Percentiles rank a stretch among this genome's conserved stretches.
Evolutionary conservation across 805 yeast species (phyloP).

Genomic region (Cyberlindnera euphorbiae): DNA sequence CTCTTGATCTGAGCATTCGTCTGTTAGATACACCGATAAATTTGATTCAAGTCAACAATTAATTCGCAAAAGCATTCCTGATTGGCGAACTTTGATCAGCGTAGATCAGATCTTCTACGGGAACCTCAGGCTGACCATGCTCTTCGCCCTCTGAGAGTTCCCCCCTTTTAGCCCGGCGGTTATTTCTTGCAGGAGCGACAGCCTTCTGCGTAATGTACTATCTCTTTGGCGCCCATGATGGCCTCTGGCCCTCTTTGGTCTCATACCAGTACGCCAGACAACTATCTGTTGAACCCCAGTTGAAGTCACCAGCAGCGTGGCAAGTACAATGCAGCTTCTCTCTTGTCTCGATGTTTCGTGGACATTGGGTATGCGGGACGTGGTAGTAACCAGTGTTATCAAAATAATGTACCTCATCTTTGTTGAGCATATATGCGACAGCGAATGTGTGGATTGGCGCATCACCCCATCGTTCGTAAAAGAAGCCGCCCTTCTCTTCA

Average conservation of each 20-base stretch:
- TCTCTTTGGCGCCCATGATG: conserved; percentile 17
- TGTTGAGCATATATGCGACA: conserved; percentile 53
- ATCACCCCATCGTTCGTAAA: conserved; percentile 90
- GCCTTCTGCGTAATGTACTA: conserved; percentile 4
- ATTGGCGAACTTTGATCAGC: too few species aligned
- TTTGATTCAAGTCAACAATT: too few species aligned
- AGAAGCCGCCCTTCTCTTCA: conserved; percentile 72
- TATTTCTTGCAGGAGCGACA: too few species aligned
- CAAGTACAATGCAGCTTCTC: conserved; percentile 48
- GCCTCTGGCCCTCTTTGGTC: conserved; percentile 15
- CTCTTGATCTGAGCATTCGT: too few species aligned
- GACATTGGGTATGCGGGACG: conserved; percentile 54
- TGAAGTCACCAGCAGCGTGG: conserved; percentile 29
- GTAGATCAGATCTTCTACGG: too few species aligned
- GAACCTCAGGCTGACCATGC: too few species aligned
- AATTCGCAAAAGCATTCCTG: too few species aligned
- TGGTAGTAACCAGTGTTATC: conserved; percentile 75
- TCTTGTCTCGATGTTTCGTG: conserved; percentile 41
- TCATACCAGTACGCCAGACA: conserved; percentile 23
- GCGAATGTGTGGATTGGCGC: conserved; percentile 88
- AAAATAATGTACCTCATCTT: conserved; percentile 60
- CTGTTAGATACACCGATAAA: too few species aligned
- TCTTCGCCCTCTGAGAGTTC: too few species aligned
- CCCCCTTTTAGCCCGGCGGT: too few species aligned
- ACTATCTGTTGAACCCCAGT: conserved; percentile 24